Conservation (phyloP, 768 basidiomycete species). For the Lactifluus subvellereus region DNA sequence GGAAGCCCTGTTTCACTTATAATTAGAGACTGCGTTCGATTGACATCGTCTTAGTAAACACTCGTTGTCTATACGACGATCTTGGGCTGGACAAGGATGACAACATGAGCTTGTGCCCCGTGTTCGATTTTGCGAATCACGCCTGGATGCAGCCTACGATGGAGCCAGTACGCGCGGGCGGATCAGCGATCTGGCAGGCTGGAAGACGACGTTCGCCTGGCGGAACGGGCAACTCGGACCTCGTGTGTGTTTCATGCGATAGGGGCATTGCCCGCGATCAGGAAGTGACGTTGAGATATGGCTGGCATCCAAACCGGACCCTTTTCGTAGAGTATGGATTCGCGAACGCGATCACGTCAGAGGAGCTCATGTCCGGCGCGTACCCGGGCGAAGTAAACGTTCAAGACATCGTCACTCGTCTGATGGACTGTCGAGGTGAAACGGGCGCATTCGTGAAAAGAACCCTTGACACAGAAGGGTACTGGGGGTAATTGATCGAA, state of each 20-base stretch:
- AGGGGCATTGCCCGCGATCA: constrained; percentile 42
- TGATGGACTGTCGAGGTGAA: constrained; percentile 42
- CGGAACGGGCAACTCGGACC: constrained; percentile 31
- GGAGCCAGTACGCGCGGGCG: constrained; percentile 31
- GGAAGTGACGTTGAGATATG: constrained; percentile 77
- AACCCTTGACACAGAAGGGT: constrained; percentile 55
- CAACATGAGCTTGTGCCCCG: constrained; percentile 83
- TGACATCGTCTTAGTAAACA: constrained; percentile 61
- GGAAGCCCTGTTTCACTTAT: constrained; percentile 24
- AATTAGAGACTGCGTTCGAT: constrained; percentile 3
- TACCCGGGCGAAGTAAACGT: constrained; percentile 57
- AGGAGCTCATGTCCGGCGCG: constrained; percentile 28
- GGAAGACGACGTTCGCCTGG: constrained; percentile 4
- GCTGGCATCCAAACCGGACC: constrained; percentile 67
- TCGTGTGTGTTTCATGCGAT: constrained; percentile 44
- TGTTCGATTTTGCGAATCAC: constrained; percentile 92
- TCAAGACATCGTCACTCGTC: constrained; percentile 43
- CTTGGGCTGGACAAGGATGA: constrained; percentile 50
- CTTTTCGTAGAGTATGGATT: constrained; percentile 93
- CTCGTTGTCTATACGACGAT: constrained; percentile 77
- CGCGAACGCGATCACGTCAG: constrained; percentile 38
- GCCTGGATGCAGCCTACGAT: constrained; percentile 38
- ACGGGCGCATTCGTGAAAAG: constrained; percentile 45
- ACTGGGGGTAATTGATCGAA: constrained; percentile 65
- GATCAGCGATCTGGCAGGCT: constrained; percentile 8